Base-by-base conservation (phyloP, 164 flowering plant species). In the Stephania cephalantha region DNA sequence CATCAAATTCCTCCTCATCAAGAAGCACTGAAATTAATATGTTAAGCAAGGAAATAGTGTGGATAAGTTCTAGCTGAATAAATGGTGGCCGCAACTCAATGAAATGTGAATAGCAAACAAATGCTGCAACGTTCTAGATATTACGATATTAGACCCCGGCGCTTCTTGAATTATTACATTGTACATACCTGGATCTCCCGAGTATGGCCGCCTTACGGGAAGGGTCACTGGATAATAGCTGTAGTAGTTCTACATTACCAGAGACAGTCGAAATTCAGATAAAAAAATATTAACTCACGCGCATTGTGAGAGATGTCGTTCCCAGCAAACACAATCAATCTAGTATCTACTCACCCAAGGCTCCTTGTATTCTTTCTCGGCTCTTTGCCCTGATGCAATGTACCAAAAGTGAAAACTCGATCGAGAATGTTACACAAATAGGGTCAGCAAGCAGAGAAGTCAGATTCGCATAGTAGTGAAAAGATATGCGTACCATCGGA, bases 111-210 rank as follows among this genome's bases (percentile, higher is more conserved):
- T 1, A 55, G 4, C 8, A 12, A 55, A 55, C 13, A 55, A 12
- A 1, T 11, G 63, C 17, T 12, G n/a, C 63, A 55, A 55, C 63
- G 17, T 12, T 18, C 17, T 55, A 55, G 63, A 55, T 55, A 4
- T 3, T 55, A 48, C 13, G 0, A 2, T 55, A 12, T 55, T 55
- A 55, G 17, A 15, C 1, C 13, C 13, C 17, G 63, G 13, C 9
- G 53, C 79, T 64, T 44, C 44, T 67, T 22, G 9, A 20, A 67
- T 46, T 9, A 46, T 30, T 20, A 55, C 61, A 55, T 45, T 29
- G 20, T 66, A 77, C 72, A 78, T 85, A 91, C 97, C 94, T 78
- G 96, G 98, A 71, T 89, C 73, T 77, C 95, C 97, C 30, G 91
- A 86, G 74, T 79, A 65, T n/a, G 97, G 98, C 80, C 74, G 80